phyloP scores from a whole-genome alignment of 148 eudicot species.

The Persicaria maculosa region DNA sequence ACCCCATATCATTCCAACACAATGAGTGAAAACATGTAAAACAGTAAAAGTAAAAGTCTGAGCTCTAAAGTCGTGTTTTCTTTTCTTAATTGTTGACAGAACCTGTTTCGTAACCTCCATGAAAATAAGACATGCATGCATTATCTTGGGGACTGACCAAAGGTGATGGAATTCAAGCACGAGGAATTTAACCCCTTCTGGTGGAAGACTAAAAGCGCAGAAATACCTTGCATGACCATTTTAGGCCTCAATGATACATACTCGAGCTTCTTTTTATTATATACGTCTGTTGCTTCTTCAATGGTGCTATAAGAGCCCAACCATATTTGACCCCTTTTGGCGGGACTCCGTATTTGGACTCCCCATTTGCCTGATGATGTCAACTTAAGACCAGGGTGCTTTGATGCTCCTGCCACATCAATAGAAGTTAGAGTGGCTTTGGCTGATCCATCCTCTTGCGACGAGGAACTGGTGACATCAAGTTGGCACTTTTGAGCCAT shows the following conservation, averaged over 20 bases:
- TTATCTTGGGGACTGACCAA: no score
- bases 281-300: slow-evolving; percentile 6
- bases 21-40: no score
- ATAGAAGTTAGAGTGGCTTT: background rate
- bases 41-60: no score
- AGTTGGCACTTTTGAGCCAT: background rate
- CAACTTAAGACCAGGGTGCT: slow-evolving; percentile 3
- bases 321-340: background rate
- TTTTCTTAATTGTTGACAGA: no score
- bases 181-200: no score
- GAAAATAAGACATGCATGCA: no score
- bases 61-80: no score
- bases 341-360: slow-evolving; percentile 7
- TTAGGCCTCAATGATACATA: background rate
- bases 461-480: background rate
- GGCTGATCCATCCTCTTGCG: background rate
- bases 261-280: slow-evolving; percentile 13
- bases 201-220: no score
- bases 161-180: no score
- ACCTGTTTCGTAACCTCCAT: no score
- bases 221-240: background rate
- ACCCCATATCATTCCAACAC: no score
- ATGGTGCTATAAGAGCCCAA: slow-evolving; percentile 12
- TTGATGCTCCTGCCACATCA: background rate
- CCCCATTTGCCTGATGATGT: slow-evolving; percentile 11